Percentiles rank a stretch among this genome's conserved stretches.
Evolutionary conservation across 495 filamentous ascomycete genomes (phyloP).

Genomic region (Podospora pseudoanserina): DNA sequence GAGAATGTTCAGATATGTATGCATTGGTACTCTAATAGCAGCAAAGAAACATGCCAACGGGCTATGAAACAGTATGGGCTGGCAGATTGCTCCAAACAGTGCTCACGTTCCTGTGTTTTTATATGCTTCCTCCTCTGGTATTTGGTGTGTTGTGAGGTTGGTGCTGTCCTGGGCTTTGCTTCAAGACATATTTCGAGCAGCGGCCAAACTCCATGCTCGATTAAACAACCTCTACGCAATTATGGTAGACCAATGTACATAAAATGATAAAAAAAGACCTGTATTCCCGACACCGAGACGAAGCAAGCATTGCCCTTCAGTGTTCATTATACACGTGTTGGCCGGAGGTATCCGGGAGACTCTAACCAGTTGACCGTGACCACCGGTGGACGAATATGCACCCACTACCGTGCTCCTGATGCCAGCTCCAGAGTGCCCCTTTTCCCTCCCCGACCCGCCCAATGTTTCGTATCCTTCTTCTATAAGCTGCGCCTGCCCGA

Average conservation of each 20-base stretch:
- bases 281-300: conserved; percentile 25
- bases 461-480: conserved; percentile 12
- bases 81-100: background rate
- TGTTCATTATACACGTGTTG: conserved; percentile 25
- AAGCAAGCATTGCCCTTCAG: conserved; percentile 19
- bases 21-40: too few species aligned
- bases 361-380: background rate
- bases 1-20: too few species aligned
- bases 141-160: background rate
- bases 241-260: conserved; percentile 33
- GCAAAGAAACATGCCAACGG: background rate
- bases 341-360: conserved; percentile 4
- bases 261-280: conserved; percentile 23
- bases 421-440: background rate
- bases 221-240: conserved; percentile 28
- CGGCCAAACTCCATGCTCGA: conserved; percentile 28
- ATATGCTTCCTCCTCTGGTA: background rate
- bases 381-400: background rate
- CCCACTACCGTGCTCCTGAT: background rate
- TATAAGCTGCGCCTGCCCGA: background rate
- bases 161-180: background rate
- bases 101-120: background rate
- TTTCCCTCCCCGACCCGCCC: conserved; percentile 7
- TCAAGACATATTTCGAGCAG: background rate
- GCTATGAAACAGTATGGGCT: background rate